phyloP scores from a whole-genome alignment of 78 protist species.

The Kipferlia bialata region DNA sequence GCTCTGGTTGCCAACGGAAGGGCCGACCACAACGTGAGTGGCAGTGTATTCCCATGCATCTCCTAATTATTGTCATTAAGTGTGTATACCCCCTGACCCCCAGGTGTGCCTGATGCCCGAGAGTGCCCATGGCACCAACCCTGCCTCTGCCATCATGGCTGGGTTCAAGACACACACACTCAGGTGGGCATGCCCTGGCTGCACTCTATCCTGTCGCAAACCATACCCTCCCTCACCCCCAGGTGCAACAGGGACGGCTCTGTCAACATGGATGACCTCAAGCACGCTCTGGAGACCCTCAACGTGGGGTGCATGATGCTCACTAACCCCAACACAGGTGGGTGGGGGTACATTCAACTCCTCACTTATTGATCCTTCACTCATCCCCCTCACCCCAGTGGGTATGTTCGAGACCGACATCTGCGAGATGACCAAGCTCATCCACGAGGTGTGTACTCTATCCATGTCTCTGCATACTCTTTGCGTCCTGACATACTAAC shows the following conservation, averaged over 20 bases:
- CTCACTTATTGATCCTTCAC: no score
- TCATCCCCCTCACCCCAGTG: no score
- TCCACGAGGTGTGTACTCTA: no score
- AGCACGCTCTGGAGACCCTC: not conserved
- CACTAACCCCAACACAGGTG: constrained; percentile 27
- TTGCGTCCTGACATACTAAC: no score
- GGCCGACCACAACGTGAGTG: not conserved
- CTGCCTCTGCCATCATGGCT: constrained; percentile 10
- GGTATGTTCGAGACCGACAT: constrained; percentile 20
- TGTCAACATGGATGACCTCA: constrained; percentile 14
- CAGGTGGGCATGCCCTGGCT: no score
- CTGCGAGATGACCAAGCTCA: constrained; percentile 11
- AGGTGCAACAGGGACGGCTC: constrained; percentile 1
- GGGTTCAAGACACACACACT: constrained; percentile 4
- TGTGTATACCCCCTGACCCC: no score
- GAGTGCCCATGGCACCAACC: constrained; percentile 35
- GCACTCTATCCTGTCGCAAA: no score
- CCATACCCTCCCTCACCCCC: not conserved
- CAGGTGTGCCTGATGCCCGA: constrained; percentile 8
- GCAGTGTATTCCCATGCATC: no score
- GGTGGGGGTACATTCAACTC: no score
- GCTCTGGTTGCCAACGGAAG: not conserved
- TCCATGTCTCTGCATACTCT: no score
- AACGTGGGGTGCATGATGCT: constrained; percentile 25
- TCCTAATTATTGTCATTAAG: no score